These are phyloP conservation scores for Thuja plicata DNA, from an alignment of 83 land plant genomes.

Conservation along the genomic window DNA sequence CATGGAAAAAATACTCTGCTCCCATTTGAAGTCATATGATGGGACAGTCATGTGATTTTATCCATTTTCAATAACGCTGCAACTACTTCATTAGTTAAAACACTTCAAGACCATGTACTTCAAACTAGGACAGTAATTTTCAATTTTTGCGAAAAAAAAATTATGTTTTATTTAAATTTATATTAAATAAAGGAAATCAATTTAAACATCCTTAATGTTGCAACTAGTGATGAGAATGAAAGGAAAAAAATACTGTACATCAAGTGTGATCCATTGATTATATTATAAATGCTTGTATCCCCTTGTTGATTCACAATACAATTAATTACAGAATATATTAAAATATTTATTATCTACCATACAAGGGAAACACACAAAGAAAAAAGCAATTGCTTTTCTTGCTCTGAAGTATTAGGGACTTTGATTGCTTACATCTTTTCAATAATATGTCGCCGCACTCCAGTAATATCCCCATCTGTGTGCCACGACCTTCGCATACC, in stretches of 20 bases:
- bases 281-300: not conserved
- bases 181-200: no score
- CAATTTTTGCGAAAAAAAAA: no score
- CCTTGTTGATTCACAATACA: not conserved
- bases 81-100: not conserved
- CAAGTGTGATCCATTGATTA: not conserved
- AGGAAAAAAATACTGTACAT: not conserved
- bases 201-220: not conserved
- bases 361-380: not conserved
- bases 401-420: not conserved
- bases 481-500: slow-evolving; percentile 6
- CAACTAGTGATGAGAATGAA: not conserved
- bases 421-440: slow-evolving; percentile 37
- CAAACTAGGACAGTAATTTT: not conserved
- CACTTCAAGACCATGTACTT: not conserved
- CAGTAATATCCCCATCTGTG: slow-evolving; percentile 27
- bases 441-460: slow-evolving; percentile 18
- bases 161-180: no score
- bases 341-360: not conserved
- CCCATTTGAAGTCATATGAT: not conserved
- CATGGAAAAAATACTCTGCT: not conserved
- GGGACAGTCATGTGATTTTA: not conserved
- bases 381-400: not conserved
- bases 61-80: not conserved
- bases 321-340: not conserved